Evolutionary conservation across 2,329 filamentous ascomycete species (phyloP).

Genomic region (Aspergillus japonicus): DNA sequence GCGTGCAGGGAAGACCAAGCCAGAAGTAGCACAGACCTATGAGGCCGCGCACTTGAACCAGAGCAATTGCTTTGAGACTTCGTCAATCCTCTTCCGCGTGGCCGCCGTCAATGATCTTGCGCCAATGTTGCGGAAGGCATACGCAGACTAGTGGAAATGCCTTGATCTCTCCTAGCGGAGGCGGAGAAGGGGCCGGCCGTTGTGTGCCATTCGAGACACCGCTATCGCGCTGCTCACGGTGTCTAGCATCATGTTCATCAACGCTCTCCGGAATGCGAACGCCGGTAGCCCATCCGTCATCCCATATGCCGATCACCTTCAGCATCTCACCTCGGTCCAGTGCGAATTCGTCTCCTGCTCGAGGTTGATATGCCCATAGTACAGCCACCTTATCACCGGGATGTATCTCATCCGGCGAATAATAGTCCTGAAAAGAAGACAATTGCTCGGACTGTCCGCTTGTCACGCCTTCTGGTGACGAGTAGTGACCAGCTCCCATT

Average conservation of each 20-base stretch:
- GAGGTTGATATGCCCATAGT: slow-evolving; percentile 94
- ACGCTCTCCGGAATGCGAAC: slow-evolving; percentile 77
- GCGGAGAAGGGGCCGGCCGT: slow-evolving; percentile 59
- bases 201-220: slow-evolving; percentile 82
- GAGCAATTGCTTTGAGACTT: slow-evolving; percentile 12
- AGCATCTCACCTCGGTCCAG: slow-evolving; percentile 96
- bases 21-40: not conserved
- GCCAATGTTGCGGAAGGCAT: slow-evolving; percentile 92
- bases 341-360: slow-evolving; percentile 88
- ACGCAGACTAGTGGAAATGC: slow-evolving; percentile 97
- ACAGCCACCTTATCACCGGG: slow-evolving; percentile 86
- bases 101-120: slow-evolving; percentile 92
- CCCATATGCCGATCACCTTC: slow-evolving; percentile 97
- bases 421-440: slow-evolving; percentile 97
- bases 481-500: slow-evolving; percentile 68
- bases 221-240: slow-evolving; percentile 81
- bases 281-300: slow-evolving; percentile 97
- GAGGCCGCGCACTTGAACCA: not conserved
- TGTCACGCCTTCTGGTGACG: slow-evolving; percentile 76
- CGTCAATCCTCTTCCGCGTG: slow-evolving; percentile 27
- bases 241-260: slow-evolving; percentile 81
- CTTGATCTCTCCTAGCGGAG: slow-evolving; percentile 80
- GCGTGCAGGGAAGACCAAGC: not conserved
- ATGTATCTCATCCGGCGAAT: slow-evolving; percentile 93
- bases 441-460: slow-evolving; percentile 95